Base-by-base conservation (phyloP, 805 yeast genomes). In the Dipodascopsis tothii region DNA sequence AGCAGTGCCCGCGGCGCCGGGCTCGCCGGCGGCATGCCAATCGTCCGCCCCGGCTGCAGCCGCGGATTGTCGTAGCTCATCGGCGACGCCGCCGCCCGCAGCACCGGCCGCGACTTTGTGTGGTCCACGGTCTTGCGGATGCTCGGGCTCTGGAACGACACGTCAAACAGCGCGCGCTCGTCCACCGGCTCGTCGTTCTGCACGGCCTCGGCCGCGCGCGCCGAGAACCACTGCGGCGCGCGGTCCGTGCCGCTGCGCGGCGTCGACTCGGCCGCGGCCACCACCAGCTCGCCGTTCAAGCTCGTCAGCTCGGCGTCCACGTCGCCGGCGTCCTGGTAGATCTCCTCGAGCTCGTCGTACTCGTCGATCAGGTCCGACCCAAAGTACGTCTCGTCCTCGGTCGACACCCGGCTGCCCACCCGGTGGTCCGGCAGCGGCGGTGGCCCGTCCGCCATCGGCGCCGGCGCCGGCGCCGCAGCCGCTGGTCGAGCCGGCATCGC, bases 71-170 rank as follows among this genome's bases (percentile, higher is more conserved):
- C 46, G 28, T 11, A 43, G 22, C 32, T 43, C 22, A 21, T 14
- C 7, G 36, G 21, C 6, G 34, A 3, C 3, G 34, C 23, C 6
- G 39, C 35, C 4, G 44, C 21, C 18, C 50, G 33, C 11, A 21
- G 21, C 11, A 58, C 37, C 2, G 61, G 61, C 5, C 51, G 51
- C 3, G 62, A 58, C 17, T 33, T 38, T 16, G 56, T 37, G 30
- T 58, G 62, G n/a, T 48, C 55, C 9, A 58, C 36, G n/a, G 61
- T 58, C 27, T 55, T 51, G 25, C 59, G 44, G 30, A 59, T 43
- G 14, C 56, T 52, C 9, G 61, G 63, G 20, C 54, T 49, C 34
- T 45, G 53, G 39, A 48, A 51, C 2, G 35, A 35, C 21, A 52
- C 55, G 23, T 57, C 58, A 39, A 59, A 58, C 3, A 54, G 40